These are phyloP conservation scores for Arachis monticola DNA, from an alignment of 331 rosid genomes.

Conservation along the genomic window DNA sequence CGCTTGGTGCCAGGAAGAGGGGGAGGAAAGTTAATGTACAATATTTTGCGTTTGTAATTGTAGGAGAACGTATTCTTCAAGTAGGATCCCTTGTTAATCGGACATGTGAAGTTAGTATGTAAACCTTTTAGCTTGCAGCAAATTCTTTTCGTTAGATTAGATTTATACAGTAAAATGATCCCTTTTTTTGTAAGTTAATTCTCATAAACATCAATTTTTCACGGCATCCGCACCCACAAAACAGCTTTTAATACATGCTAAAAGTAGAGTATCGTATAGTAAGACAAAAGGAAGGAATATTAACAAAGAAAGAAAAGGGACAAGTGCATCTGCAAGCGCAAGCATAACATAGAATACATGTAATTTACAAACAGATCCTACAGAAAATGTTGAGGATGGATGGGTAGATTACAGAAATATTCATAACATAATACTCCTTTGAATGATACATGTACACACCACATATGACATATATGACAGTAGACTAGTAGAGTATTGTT, in stretches of 20 bases:
- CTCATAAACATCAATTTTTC: not conserved
- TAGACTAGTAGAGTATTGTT: not conserved
- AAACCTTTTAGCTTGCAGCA: not conserved
- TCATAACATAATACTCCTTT: constrained; percentile 18
- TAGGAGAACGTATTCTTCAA: not conserved
- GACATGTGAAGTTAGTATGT: not conserved
- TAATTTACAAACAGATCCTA: constrained; percentile 38
- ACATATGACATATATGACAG: constrained; percentile 10
- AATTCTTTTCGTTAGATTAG: too few relatives aligned
- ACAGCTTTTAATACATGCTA: not conserved
- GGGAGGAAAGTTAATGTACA: not conserved
- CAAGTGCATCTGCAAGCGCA: constrained; percentile 8
- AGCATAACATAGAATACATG: constrained; percentile 15
- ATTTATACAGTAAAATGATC: too few relatives aligned
- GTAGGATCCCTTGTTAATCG: not conserved
- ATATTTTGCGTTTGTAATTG: not conserved
- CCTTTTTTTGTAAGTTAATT: not conserved
- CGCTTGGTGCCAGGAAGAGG: too few relatives aligned
- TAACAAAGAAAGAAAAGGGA: not conserved
- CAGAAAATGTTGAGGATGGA: constrained; percentile 19
- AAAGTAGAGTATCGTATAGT: not conserved
- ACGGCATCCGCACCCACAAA: not conserved
- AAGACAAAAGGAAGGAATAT: too few relatives aligned
- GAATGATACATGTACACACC: constrained; percentile 39
- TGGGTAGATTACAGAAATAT: constrained; percentile 28